phyloP scores from a whole-genome alignment of 1,139 yeast species.

The Taphrina deformans region DNA sequence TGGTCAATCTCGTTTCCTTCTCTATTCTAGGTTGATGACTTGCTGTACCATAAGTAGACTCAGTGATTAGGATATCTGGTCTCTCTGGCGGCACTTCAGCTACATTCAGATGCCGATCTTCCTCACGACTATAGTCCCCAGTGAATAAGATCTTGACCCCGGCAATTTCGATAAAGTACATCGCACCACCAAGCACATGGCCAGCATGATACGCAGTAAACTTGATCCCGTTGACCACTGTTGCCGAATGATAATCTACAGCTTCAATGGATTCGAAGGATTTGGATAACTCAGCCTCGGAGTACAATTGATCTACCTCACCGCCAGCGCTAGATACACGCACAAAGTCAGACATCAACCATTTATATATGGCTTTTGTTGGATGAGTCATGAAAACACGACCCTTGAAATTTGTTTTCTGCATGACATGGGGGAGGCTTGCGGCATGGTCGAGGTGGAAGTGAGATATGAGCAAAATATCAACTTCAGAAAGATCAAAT shows the following conservation, averaged over 20 bases:
- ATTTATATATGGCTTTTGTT: constrained; percentile 92
- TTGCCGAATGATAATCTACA: constrained; percentile 90
- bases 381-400: constrained; percentile 99
- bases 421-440: constrained; percentile 95
- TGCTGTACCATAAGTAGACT: constrained; percentile 96
- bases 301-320: constrained; percentile 59
- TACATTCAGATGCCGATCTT: constrained; percentile 88
- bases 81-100: constrained; percentile 91
- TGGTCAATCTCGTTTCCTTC: constrained; percentile 77
- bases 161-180: constrained; percentile 93
- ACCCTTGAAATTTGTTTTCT: constrained; percentile 89
- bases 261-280: constrained; percentile 92
- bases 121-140: constrained; percentile 95
- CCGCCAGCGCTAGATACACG: constrained; percentile 59
- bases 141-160: constrained; percentile 85
- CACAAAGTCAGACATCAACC: constrained; percentile 93
- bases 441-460: constrained; percentile 98
- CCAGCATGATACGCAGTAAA: constrained; percentile 99
- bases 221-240: constrained; percentile 88
- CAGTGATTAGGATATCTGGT: constrained; percentile 89
- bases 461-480: constrained; percentile 82
- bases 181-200: constrained; percentile 97
- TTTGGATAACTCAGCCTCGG: constrained; percentile 84
- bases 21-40: constrained; percentile 89
- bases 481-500: constrained; percentile 83